Percentiles rank a stretch among this genome's conserved stretches.
These are phyloP conservation scores for Leccinellum luteum DNA, from an alignment of 768 basidiomycete genomes.

Conservation along the genomic window DNA sequence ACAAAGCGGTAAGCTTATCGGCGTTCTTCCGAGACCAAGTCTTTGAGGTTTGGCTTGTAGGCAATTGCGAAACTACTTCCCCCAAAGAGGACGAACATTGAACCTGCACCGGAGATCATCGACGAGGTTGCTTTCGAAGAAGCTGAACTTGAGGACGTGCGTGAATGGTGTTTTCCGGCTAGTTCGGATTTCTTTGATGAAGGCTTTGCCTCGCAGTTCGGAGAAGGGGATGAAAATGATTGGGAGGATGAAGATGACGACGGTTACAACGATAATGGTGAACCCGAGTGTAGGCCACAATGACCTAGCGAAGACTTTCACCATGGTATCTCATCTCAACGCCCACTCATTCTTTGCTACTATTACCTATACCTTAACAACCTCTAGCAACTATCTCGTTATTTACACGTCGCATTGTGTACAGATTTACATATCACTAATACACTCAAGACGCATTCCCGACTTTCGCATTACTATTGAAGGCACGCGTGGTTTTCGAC, in stretches of 20 bases:
- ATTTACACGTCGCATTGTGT: constrained; percentile 32
- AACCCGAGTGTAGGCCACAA: constrained; percentile 64
- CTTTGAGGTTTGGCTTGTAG: constrained; percentile 36
- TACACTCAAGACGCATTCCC: constrained; percentile 41
- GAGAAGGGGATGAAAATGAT: constrained; percentile 64
- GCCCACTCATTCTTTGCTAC: constrained; percentile 9
- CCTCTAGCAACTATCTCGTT: constrained; percentile 12
- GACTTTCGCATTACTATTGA: constrained; percentile 57
- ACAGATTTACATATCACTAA: constrained; percentile 25
- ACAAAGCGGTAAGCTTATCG: constrained; percentile 47
- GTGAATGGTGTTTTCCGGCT: constrained; percentile 75
- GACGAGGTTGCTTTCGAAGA: constrained; percentile 73
- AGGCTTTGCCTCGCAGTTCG: constrained; percentile 67
- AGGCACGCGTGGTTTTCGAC: constrained; percentile 68
- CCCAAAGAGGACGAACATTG: constrained; percentile 70
- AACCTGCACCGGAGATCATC: constrained; percentile 68
- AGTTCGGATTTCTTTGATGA: constrained; percentile 75
- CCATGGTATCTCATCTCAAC: constrained; percentile 8
- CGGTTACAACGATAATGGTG: constrained; percentile 43
- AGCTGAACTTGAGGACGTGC: constrained; percentile 79
- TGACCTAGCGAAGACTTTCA: constrained; percentile 30
- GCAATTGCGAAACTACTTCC: constrained; percentile 66
- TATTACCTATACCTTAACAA: constrained; percentile 17
- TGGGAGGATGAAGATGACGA: constrained; percentile 74
- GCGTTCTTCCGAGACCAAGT: neutral